Conservation (phyloP, 805 yeast species). For the Saccharomyces mikatae region DNA sequence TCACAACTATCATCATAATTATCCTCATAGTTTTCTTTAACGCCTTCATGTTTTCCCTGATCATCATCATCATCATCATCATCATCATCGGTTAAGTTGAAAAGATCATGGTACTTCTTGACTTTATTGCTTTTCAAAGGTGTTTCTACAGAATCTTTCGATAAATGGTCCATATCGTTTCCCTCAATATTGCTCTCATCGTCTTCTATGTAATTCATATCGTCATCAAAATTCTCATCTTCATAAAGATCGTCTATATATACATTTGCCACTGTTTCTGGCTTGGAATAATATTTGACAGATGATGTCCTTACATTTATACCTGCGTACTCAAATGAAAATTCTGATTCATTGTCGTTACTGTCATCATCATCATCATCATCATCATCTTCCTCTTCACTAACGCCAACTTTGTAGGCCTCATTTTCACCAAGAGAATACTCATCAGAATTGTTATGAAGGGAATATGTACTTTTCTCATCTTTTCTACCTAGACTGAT, state of each 20-base stretch:
- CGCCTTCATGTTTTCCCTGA: neutral
- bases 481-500: neutral
- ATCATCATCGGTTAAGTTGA: constrained; percentile 19
- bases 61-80: neutral
- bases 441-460: neutral
- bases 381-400: constrained; percentile 1
- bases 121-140: neutral
- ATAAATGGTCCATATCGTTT: neutral
- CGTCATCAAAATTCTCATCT: constrained; percentile 37
- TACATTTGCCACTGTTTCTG: constrained; percentile 22
- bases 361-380: constrained; percentile 10
- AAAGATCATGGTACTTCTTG: constrained; percentile 19
- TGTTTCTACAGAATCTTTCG: neutral
- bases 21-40: neutral
- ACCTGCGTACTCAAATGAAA: constrained; percentile 43
- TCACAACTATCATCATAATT: constrained; percentile 1
- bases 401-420: neutral
- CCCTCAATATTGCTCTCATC: constrained; percentile 2
- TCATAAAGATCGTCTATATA: constrained; percentile 35
- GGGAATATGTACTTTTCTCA: neutral
- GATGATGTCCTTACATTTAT: constrained; percentile 46
- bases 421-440: neutral
- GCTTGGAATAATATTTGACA: constrained; percentile 40
- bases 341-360: constrained; percentile 27
- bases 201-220: constrained; percentile 25